Percentiles rank a stretch among this genome's conserved stretches.
Evolutionary conservation across 305 asterid genomes (phyloP).

Genomic region (Solanum hybrid): DNA sequence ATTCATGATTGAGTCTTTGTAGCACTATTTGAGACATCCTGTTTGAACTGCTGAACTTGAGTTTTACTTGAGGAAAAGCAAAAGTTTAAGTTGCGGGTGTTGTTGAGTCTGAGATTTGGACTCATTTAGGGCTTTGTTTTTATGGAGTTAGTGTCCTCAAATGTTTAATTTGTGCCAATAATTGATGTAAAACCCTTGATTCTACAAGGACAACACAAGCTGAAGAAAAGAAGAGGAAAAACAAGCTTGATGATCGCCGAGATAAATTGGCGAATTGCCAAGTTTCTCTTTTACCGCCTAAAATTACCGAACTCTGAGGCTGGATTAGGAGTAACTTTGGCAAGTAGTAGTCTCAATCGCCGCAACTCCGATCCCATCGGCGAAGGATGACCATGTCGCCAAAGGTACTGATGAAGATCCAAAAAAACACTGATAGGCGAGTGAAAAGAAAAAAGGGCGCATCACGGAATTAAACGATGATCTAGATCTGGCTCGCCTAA

Average conservation of each 20-base stretch:
- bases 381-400: background rate
- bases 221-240: too few species aligned
- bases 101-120: background rate
- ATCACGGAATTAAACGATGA: too few species aligned
- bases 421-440: background rate
- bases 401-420: background rate
- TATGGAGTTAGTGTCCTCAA: too few species aligned
- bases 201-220: too few species aligned
- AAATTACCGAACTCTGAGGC: background rate
- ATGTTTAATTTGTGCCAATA: too few species aligned
- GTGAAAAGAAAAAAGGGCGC: background rate
- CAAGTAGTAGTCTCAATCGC: background rate
- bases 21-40: background rate
- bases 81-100: background rate
- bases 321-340: background rate
- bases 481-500: background rate
- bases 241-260: background rate
- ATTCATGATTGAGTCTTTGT: background rate
- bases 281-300: background rate
- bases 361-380: background rate
- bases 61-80: background rate
- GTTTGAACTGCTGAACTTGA: too few species aligned
- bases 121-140: too few species aligned
- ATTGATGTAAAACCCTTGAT: too few species aligned
- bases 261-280: background rate